Base-by-base conservation (phyloP, 352 stramenopile species). In the Thraustochytrium sp. region DNA sequence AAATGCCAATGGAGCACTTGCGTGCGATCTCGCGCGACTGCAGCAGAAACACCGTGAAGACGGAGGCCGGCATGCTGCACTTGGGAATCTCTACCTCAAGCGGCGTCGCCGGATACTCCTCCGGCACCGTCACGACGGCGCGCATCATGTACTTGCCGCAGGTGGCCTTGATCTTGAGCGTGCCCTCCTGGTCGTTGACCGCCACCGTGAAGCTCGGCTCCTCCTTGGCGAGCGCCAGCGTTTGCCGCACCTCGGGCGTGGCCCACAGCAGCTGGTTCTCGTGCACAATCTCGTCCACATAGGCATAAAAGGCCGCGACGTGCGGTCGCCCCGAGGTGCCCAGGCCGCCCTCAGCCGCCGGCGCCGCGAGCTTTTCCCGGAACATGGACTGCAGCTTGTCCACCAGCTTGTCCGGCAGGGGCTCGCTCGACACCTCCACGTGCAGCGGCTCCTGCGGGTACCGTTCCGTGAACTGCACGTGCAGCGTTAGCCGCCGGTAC, bases 361-460 rank as follows among this genome's bases (percentile, higher is more conserved):
- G 65, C 26, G 68, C 64, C 16, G 36, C 65, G 42, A 77, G 65
- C 65, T 77, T 62, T n/a, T 77, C 65, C 1, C 49, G 42, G 34
- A 77, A 77, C 40, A 62, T 77, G 13, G 42, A 21, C 46, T 77
- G 65, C 68, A 80, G 51, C 68, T 80, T 80, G 21, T 68, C 31
- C 42, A 80, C 44, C 21, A 80, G 53, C 68, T 80, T 80, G 42
- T 11, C n/a, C 46, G 68, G 68, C n/a, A 80, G 38, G 5, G 40
- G 63, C 36, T 80, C 68, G 51, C 68, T 80, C 37, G 13, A 13
- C 37, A 80, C 31, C 38, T 80, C 68, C 18, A 80, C 68, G 42
- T 80, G 48, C 5, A 64, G 34, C 37, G 53, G 48, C 13, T 80
- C 31, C 46, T 63, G 13, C 5, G 68, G 68, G 44, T 80, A 80